Conservation (phyloP, 1,284 basidiomycete genomes). For the Irpex rosettiformis region DNA sequence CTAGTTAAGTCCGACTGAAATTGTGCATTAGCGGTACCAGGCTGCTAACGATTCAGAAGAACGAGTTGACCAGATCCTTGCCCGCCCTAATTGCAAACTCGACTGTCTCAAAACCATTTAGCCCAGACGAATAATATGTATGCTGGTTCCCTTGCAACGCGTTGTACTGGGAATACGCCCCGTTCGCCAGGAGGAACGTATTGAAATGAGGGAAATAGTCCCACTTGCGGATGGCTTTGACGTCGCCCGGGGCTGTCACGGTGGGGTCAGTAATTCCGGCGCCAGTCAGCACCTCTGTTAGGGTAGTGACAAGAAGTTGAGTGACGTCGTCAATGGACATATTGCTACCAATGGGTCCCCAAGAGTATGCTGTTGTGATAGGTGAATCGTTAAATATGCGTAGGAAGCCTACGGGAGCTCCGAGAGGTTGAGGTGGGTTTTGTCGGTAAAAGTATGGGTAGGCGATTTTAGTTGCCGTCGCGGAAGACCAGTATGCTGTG, state of each 20-base stretch:
- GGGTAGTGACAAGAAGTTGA: background rate
- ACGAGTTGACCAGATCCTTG: background rate
- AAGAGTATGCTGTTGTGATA: slow-evolving; percentile 2
- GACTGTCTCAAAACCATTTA: slow-evolving; percentile 7
- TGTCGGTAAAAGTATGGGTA: background rate
- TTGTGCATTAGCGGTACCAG: too few species aligned
- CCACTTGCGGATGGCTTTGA: slow-evolving; percentile 1
- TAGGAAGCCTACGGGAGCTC: slow-evolving; percentile 3
- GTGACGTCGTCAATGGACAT: background rate
- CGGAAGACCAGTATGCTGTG: background rate
- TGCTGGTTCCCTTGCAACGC: slow-evolving; percentile 1
- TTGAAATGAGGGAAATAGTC: slow-evolving; percentile 6
- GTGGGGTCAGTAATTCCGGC: background rate
- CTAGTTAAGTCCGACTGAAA: too few species aligned
- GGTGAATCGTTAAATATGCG: background rate
- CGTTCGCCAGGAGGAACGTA: background rate
- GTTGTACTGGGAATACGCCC: background rate
- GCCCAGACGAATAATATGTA: slow-evolving; percentile 5
- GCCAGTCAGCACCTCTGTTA: background rate
- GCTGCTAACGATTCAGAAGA: background rate
- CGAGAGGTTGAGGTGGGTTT: background rate
- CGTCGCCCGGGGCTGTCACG: slow-evolving; percentile 2
- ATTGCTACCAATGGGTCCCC: background rate
- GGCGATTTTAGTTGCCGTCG: background rate
- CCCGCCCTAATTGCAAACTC: slow-evolving; percentile 7